Percentiles rank a stretch among this genome's conserved stretches.
These are phyloP conservation scores for Astrothelium subdiscretum DNA, from an alignment of 495 filamentous ascomycete species.

Conservation along the genomic window DNA sequence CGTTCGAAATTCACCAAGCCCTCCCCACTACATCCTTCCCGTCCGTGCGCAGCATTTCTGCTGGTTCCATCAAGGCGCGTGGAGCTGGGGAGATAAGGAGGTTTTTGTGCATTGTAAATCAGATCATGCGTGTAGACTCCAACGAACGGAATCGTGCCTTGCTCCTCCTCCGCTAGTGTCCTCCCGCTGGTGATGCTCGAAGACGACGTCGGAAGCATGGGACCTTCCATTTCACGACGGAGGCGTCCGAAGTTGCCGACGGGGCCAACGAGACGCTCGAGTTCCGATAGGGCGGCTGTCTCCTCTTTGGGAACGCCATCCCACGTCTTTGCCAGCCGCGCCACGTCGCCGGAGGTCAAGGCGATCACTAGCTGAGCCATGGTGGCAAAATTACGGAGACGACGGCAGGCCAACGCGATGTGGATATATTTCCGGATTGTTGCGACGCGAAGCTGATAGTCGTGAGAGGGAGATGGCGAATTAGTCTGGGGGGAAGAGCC, in stretches of 20 bases:
- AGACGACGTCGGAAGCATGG: background rate
- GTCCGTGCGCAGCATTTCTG: background rate
- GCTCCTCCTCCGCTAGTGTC: slow-evolving; percentile 44
- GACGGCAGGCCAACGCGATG: slow-evolving; percentile 73
- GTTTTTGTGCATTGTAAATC: slow-evolving; percentile 90
- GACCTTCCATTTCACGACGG: slow-evolving; percentile 78
- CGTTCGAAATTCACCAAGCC: slow-evolving; percentile 91
- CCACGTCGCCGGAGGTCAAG: slow-evolving; percentile 68
- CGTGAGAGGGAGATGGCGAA: background rate
- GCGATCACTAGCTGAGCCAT: slow-evolving; percentile 93
- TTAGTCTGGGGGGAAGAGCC: background rate
- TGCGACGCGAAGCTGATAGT: slow-evolving; percentile 32
- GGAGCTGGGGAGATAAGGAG: slow-evolving; percentile 50
- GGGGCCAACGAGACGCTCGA: slow-evolving; percentile 78
- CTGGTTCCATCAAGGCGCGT: slow-evolving; percentile 12
- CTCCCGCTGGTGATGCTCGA: background rate
- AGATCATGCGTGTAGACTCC: slow-evolving; percentile 91
- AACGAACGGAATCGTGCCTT: slow-evolving; percentile 93
- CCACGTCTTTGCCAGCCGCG: slow-evolving; percentile 74
- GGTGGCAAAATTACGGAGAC: slow-evolving; percentile 87
- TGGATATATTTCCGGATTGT: slow-evolving; percentile 88
- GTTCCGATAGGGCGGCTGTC: slow-evolving; percentile 57
- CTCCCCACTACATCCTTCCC: slow-evolving; percentile 30
- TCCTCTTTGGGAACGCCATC: slow-evolving; percentile 59
- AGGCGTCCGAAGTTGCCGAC: slow-evolving; percentile 84